These are phyloP conservation scores for Termitomyces sp. DNA, from an alignment of 768 basidiomycete genomes.

Conservation along the genomic window DNA sequence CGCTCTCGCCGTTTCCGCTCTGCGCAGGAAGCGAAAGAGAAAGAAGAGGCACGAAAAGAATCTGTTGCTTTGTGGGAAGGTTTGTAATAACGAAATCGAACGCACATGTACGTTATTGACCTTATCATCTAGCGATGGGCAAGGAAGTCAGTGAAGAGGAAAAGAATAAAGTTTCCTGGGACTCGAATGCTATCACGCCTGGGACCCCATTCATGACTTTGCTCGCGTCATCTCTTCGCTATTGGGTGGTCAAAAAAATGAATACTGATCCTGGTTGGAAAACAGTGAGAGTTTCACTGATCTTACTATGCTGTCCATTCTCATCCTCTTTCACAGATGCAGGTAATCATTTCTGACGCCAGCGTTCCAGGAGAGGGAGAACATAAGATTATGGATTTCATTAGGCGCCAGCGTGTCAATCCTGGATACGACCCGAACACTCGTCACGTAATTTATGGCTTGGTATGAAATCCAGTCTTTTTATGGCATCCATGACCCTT, in stretches of 20 bases:
- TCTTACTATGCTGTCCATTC: slow-evolving; percentile 7
- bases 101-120: not conserved
- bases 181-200: slow-evolving; percentile 97
- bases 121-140: slow-evolving; percentile 73
- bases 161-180: slow-evolving; percentile 85
- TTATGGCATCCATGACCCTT: slow-evolving; percentile 2
- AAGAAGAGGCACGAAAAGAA: slow-evolving; percentile 82
- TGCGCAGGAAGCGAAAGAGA: slow-evolving; percentile 91
- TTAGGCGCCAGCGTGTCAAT: slow-evolving; percentile 83
- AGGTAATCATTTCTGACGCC: slow-evolving; percentile 96
- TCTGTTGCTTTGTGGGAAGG: slow-evolving; percentile 85
- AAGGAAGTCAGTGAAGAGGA: slow-evolving; percentile 79
- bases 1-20: slow-evolving; percentile 94
- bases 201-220: slow-evolving; percentile 98
- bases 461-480: slow-evolving; percentile 47
- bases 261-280: slow-evolving; percentile 97
- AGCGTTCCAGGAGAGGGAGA: slow-evolving; percentile 98
- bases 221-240: slow-evolving; percentile 80
- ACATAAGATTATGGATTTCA: slow-evolving; percentile 99
- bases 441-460: slow-evolving; percentile 93
- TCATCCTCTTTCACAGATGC: slow-evolving; percentile 45
- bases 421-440: slow-evolving; percentile 94
- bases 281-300: slow-evolving; percentile 47
- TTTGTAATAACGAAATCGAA: slow-evolving; percentile 22
- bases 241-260: slow-evolving; percentile 95